Percentiles rank a stretch among this genome's conserved stretches.
Conservation (phyloP, 164 flowering plant genomes). For the Vitis labrusca region DNA sequence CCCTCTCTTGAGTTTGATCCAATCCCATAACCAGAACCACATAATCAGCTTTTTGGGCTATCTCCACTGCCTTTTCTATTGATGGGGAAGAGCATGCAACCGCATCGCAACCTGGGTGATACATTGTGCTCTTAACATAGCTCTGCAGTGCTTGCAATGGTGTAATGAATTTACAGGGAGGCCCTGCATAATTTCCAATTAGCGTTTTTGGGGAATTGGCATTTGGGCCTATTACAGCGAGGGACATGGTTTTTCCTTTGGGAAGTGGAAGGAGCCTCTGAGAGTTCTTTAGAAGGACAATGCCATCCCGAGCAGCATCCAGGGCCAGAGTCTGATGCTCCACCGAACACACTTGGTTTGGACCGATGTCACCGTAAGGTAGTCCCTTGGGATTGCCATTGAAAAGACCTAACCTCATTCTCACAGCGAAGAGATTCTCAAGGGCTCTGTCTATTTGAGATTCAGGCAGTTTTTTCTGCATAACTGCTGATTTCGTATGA, state of each 20-base stretch:
- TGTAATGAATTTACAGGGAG: constrained; percentile 52
- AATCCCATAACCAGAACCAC: constrained; percentile 80
- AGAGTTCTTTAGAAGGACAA: constrained; percentile 66
- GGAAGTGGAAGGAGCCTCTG: constrained; percentile 60
- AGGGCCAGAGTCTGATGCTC: constrained; percentile 63
- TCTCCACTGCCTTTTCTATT: constrained; percentile 42
- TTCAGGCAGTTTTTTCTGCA: constrained; percentile 43
- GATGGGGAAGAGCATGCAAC: constrained; percentile 49
- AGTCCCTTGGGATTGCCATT: constrained; percentile 53
- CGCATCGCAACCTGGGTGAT: constrained; percentile 47
- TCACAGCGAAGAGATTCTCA: constrained; percentile 62
- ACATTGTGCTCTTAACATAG: constrained; percentile 34
- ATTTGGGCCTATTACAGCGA: constrained; percentile 81
- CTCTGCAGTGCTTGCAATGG: constrained; percentile 47
- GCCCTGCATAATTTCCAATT: constrained; percentile 68
- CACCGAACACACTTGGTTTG: constrained; percentile 42
- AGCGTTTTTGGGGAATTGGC: constrained; percentile 51
- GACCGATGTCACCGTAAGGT: constrained; percentile 45
- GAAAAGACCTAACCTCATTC: constrained; percentile 86
- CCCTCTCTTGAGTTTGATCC: constrained; percentile 70
- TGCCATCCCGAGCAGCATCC: constrained; percentile 62
- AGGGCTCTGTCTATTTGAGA: constrained; percentile 71
- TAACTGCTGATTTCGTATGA: constrained; percentile 64
- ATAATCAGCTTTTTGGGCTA: constrained; percentile 56
- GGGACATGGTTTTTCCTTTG: constrained; percentile 28